These are phyloP conservation scores for Citrus glauca DNA, from an alignment of 345 rosid genomes.

Conservation along the genomic window DNA sequence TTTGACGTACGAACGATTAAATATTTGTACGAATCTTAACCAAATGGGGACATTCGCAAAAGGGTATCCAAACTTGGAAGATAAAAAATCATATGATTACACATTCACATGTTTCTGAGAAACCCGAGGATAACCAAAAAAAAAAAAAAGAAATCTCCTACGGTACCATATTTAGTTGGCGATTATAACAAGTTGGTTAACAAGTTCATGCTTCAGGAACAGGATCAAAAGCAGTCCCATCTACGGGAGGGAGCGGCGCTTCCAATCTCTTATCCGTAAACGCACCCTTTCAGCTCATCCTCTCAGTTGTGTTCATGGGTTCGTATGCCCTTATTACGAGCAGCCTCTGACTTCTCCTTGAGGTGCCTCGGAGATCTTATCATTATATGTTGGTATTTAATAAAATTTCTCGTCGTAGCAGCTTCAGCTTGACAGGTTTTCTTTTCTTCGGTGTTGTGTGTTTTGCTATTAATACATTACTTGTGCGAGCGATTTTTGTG, in stretches of 20 bases:
- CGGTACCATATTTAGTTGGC: not conserved
- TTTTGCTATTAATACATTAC: not conserved
- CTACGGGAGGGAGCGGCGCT: not conserved
- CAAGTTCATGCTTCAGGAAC: conserved; percentile 3
- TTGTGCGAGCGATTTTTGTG: not conserved
- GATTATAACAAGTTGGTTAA: not conserved
- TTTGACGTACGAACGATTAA: no score
- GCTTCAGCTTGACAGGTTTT: not conserved
- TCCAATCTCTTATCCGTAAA: not conserved
- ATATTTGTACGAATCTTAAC: no score
- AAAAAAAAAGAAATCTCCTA: not conserved
- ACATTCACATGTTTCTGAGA: not conserved
- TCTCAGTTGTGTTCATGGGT: conserved; percentile 20
- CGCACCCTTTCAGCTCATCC: conserved; percentile 14
- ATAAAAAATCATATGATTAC: no score
- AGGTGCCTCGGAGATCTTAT: not conserved
- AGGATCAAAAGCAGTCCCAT: conserved; percentile 17
- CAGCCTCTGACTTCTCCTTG: conserved; percentile 15
- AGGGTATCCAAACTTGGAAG: no score
- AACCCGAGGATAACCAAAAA: not conserved
- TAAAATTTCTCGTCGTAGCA: no score
- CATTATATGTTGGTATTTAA: no score
- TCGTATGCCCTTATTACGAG: conserved; percentile 11
- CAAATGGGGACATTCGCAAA: no score
- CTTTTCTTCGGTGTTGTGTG: not conserved